These are phyloP conservation scores for Bacidia gigantensis DNA, from an alignment of 495 filamentous ascomycete genomes.

Conservation along the genomic window DNA sequence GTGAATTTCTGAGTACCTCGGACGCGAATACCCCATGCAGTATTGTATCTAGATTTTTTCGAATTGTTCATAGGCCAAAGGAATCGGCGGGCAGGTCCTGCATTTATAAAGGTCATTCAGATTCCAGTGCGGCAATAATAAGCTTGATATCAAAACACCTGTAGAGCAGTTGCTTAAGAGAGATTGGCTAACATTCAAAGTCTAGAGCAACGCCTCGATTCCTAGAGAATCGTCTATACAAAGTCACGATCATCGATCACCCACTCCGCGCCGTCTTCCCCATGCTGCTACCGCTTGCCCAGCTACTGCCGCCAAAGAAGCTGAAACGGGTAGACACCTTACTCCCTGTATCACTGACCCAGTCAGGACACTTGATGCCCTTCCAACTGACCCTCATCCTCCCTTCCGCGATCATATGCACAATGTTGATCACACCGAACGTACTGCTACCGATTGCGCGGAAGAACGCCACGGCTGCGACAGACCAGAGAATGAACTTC, in stretches of 20 bases:
- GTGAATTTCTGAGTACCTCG: too few species aligned
- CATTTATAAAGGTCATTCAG: too few species aligned
- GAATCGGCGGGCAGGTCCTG: background rate
- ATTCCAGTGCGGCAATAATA: too few species aligned
- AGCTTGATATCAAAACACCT: too few species aligned
- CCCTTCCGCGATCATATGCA: slow-evolving; percentile 78
- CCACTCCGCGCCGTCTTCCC: slow-evolving; percentile 16
- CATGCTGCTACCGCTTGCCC: slow-evolving; percentile 21
- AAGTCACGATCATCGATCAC: background rate
- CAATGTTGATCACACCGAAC: slow-evolving; percentile 65
- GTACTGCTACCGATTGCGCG: slow-evolving; percentile 66
- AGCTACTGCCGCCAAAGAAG: slow-evolving; percentile 15
- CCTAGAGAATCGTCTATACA: too few species aligned
- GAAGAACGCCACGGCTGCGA: slow-evolving; percentile 74
- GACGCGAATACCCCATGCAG: slow-evolving; percentile 10
- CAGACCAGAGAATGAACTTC: slow-evolving; percentile 82
- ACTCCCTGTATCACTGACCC: slow-evolving; percentile 21
- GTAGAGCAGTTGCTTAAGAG: too few species aligned
- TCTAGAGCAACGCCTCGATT: too few species aligned
- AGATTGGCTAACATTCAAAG: too few species aligned
- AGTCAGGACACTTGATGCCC: slow-evolving; percentile 22
- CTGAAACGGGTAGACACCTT: slow-evolving; percentile 22
- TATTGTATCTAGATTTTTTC: background rate
- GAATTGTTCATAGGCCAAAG: background rate
- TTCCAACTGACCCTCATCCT: slow-evolving; percentile 48